These are phyloP conservation scores for Hyaloscypha hepaticicola DNA, from an alignment of 495 filamentous ascomycete species.

Conservation along the genomic window DNA sequence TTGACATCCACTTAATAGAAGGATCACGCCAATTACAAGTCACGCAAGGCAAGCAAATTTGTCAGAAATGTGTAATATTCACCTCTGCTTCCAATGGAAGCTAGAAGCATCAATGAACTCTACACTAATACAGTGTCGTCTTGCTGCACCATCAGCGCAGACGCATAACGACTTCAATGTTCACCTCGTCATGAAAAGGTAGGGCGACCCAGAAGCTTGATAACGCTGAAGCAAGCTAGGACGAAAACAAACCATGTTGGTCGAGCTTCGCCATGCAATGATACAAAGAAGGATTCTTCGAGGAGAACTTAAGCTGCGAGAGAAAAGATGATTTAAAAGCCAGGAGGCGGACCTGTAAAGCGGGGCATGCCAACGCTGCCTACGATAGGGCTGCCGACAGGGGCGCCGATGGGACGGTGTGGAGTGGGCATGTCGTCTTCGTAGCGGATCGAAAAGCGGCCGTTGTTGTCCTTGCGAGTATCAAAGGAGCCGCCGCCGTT, in stretches of 20 bases:
- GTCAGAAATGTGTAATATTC: background rate
- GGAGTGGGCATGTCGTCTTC: constrained; percentile 47
- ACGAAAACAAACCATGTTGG: constrained; percentile 9
- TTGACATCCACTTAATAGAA: background rate
- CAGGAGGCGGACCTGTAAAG: constrained; percentile 23
- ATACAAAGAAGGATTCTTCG: constrained; percentile 24
- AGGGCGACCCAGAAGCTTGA: background rate
- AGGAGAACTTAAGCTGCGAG: background rate
- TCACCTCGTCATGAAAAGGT: background rate
- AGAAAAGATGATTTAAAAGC: constrained; percentile 23
- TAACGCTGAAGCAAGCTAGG: background rate
- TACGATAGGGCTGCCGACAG: constrained; percentile 56
- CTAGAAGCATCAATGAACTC: background rate
- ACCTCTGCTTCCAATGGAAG: background rate
- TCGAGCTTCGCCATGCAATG: constrained; percentile 18
- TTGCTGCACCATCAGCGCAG: background rate
- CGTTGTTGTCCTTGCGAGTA: constrained; percentile 51
- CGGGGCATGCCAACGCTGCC: constrained; percentile 35
- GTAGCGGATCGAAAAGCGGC: constrained; percentile 59
- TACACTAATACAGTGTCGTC: background rate
- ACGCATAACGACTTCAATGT: background rate
- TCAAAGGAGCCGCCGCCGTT: constrained; percentile 89
- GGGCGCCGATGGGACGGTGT: constrained; percentile 44
- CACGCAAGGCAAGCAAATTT: background rate
- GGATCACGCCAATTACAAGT: background rate